Conservation (phyloP, 345 rosid species). For the Ceriops tagal region DNA sequence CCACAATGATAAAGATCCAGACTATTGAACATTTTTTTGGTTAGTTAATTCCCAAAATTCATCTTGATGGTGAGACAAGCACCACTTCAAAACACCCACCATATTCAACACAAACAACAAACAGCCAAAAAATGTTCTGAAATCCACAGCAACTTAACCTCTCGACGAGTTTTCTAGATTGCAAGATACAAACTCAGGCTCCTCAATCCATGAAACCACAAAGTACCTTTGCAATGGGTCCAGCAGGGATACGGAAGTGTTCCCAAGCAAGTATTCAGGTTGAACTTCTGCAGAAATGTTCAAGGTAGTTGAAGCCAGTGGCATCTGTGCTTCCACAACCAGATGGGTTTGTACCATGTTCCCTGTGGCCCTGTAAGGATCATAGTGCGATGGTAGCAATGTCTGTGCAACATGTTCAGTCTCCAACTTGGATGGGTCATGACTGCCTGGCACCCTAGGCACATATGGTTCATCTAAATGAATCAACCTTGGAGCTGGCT, state of each 20-base stretch:
- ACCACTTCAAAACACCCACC: not conserved
- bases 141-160: not conserved
- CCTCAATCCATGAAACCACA: not conserved
- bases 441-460: not conserved
- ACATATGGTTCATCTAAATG: slow-evolving; percentile 4
- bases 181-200: not conserved
- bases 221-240: slow-evolving; percentile 15
- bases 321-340: slow-evolving; percentile 15
- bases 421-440: slow-evolving; percentile 5
- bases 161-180: not conserved
- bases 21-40: not conserved
- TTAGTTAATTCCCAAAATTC: not conserved
- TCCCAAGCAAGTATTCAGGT: slow-evolving; percentile 18
- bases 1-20: not conserved
- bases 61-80: not conserved
- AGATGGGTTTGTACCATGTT: slow-evolving; percentile 21
- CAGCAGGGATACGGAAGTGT: not conserved
- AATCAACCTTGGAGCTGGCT: slow-evolving; percentile 1
- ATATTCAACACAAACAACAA: not conserved
- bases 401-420: slow-evolving; percentile 13
- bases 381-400: slow-evolving; percentile 18
- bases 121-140: not conserved
- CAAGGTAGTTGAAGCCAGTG: slow-evolving; percentile 16
- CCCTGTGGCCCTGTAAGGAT: slow-evolving; percentile 22
- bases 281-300: slow-evolving; percentile 24